phyloP scores from a whole-genome alignment of 108 stramenopile genomes.

The Craspedostauros australis region DNA sequence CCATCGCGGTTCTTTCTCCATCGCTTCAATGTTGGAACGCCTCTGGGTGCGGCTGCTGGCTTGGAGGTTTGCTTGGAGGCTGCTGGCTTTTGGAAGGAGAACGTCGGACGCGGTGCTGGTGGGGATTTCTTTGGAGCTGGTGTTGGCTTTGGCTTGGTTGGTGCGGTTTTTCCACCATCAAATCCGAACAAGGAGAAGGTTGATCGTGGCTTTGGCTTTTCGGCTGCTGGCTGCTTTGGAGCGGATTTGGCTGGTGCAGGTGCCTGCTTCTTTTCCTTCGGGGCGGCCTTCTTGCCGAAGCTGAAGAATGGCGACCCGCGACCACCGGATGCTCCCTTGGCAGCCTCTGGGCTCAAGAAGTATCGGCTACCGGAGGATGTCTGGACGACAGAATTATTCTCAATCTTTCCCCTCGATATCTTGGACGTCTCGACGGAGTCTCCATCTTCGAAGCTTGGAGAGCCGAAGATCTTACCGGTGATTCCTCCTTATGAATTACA shows the following conservation, averaged over 20 bases:
- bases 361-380: constrained; percentile 63
- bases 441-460: constrained; percentile 61
- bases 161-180: constrained; percentile 2
- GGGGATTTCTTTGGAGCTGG: constrained; percentile 1
- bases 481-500: too few species aligned
- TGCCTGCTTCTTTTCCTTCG: constrained; percentile 12
- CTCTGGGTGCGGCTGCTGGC: constrained; percentile 25
- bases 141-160: not conserved
- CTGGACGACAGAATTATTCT: constrained; percentile 50
- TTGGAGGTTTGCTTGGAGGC: too few species aligned
- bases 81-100: too few species aligned
- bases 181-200: constrained; percentile 48
- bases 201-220: constrained; percentile 14
- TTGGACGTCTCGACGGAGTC: constrained; percentile 61
- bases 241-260: constrained; percentile 6
- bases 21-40: constrained; percentile 30
- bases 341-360: constrained; percentile 30
- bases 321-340: too few species aligned
- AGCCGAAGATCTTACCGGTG: constrained; percentile 61
- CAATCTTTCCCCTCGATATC: constrained; percentile 50
- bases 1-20: constrained; percentile 68
- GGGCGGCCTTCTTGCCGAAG: constrained; percentile 7
- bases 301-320: too few species aligned
- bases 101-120: too few species aligned
- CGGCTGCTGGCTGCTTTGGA: too few species aligned